Percentiles rank a stretch among this genome's conserved stretches.
Evolutionary conservation across 495 filamentous ascomycete genomes (phyloP).

Genomic region (Pyronema omphalodes): DNA sequence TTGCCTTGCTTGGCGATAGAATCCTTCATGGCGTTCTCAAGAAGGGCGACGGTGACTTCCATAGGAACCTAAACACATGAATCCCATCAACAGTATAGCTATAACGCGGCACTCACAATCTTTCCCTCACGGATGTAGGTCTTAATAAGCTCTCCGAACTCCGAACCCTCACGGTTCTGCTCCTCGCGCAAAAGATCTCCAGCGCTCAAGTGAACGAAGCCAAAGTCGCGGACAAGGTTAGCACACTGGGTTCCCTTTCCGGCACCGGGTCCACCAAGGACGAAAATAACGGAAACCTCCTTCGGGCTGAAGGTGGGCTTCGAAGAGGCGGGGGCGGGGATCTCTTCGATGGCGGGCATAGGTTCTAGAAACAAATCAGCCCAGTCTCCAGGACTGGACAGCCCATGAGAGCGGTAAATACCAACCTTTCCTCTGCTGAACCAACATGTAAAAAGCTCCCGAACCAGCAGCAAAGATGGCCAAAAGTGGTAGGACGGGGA

Average conservation of each 20-base stretch:
- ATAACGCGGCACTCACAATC: constrained; percentile 40
- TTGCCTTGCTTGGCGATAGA: constrained; percentile 31
- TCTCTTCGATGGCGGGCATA: constrained; percentile 31
- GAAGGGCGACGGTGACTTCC: constrained; percentile 87
- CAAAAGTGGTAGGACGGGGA: constrained; percentile 24
- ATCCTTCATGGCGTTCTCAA: constrained; percentile 80
- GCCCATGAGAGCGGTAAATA: neutral
- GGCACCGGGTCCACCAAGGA: constrained; percentile 60
- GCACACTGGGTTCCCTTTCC: constrained; percentile 79
- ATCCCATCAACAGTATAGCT: neutral
- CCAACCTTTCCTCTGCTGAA: constrained; percentile 17
- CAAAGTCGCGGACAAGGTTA: constrained; percentile 72
- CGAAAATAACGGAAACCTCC: constrained; percentile 74
- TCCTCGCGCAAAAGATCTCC: constrained; percentile 89
- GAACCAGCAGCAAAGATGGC: constrained; percentile 31
- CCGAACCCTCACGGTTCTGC: constrained; percentile 62
- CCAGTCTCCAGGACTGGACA: neutral
- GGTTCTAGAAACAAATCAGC: constrained; percentile 15
- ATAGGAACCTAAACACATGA: constrained; percentile 37
- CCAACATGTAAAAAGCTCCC: constrained; percentile 30
- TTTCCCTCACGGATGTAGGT: constrained; percentile 77
- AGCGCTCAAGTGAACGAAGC: constrained; percentile 80
- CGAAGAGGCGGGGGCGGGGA: constrained; percentile 33
- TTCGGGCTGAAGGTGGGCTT: constrained; percentile 61
- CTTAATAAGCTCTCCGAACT: constrained; percentile 82